These are phyloP conservation scores for Aspergillus thermomutatus DNA, from an alignment of 2,329 filamentous ascomycete genomes.

Conservation along the genomic window DNA sequence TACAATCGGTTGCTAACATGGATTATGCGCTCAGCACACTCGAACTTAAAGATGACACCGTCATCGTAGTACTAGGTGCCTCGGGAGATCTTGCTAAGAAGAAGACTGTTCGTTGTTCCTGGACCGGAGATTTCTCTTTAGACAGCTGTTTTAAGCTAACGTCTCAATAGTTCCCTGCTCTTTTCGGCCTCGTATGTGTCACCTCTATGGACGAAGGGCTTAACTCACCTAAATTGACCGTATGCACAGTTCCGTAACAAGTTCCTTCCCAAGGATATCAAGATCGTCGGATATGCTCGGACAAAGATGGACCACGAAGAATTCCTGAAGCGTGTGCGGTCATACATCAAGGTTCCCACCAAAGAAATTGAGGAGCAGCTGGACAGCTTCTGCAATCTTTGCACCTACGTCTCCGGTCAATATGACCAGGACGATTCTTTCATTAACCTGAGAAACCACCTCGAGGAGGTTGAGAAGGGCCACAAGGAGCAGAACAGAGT, in stretches of 20 bases:
- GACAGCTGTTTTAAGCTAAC: conserved; percentile 18
- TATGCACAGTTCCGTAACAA: conserved; percentile 84
- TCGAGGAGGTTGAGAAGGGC: conserved; percentile 79
- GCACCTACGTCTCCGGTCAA: conserved; percentile 93
- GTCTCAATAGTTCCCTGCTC: conserved; percentile 74
- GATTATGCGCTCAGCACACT: conserved; percentile 60
- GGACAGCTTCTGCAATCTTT: conserved; percentile 80
- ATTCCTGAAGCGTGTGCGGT: conserved; percentile 89
- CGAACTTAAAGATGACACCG: conserved; percentile 98
- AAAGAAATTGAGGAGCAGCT: conserved; percentile 97
- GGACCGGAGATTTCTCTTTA: neutral
- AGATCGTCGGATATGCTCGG: conserved; percentile 96
- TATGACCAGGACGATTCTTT: conserved; percentile 98
- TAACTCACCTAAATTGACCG: conserved; percentile 12
- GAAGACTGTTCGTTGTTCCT: conserved; percentile 73
- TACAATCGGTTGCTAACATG: conserved; percentile 32
- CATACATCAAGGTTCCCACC: conserved; percentile 97
- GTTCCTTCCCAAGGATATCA: conserved; percentile 93
- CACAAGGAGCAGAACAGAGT: conserved; percentile 82
- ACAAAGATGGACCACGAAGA: conserved; percentile 99
- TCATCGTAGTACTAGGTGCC: conserved; percentile 92
- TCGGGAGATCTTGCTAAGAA: conserved; percentile 99
- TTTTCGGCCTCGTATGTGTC: conserved; percentile 87
- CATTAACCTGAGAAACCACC: conserved; percentile 75
- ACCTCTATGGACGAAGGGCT: neutral